Base-by-base conservation (phyloP, 2,329 filamentous ascomycete genomes). In the Didymella pinodella region DNA sequence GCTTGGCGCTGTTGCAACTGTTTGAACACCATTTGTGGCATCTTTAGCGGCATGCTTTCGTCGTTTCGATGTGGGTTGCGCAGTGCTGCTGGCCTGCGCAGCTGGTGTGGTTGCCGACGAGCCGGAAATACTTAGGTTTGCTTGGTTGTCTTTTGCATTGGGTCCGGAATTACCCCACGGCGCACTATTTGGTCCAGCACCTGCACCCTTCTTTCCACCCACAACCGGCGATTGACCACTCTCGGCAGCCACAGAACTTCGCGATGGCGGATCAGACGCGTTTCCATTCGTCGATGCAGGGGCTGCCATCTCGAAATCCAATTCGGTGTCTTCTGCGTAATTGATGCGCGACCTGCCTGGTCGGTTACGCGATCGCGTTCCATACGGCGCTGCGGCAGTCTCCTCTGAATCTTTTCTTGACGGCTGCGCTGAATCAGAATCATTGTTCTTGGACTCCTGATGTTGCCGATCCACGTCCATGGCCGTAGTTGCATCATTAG, bases 241-340 rank as follows among this genome's bases (percentile, higher is more conserved):
- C 34, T 78, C 76, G 48, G 70, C 66, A 53, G 65, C 71, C 62
- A 66, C 65, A 56, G 72, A 76, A 57, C 64, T 69, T 66, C 72
- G 74, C 73, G 74, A 76, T 57, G 71, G 66, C 53, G 73, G 69
- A 48, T 75, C 76, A 62, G 75, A 84, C 61, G 81, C 81, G 68
- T 82, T 81, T 36, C 81, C 75, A 73, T 89, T 90, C 74, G 87
- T 87, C 52, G 80, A 69, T 61, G 86, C 84, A 76, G 50, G 49
- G 72, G 84, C 80, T 25, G 75, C 71, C 67, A 84, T 85, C 71
- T 97, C 94, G 76, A 93, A 92, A 75, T 98, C 95, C 78, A 91
- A 88, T 71, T 98, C 94, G 67, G 93, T 84, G 77, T 97, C 94
- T 79, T 99, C 95, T 49, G 95, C 94, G 78, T 99, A 99, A 79